These are phyloP conservation scores for Fusarium duplospermum DNA, from an alignment of 2,329 filamentous ascomycete species.

Conservation along the genomic window DNA sequence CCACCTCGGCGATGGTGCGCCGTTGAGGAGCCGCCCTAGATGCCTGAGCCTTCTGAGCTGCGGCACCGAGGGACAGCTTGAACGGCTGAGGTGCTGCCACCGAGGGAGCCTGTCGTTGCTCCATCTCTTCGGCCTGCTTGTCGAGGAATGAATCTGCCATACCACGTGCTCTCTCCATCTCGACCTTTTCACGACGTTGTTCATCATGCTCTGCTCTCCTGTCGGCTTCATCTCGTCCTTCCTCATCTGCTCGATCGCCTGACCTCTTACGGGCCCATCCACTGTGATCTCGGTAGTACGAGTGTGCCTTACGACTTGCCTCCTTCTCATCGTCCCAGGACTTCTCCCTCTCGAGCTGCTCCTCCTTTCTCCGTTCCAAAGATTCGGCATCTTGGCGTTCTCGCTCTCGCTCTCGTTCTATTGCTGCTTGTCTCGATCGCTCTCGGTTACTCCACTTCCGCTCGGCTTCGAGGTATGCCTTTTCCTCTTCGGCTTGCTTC, in stretches of 20 bases:
- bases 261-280: constrained; percentile 87
- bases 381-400: constrained; percentile 80
- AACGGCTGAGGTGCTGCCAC: constrained; percentile 77
- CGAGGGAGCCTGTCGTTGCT: constrained; percentile 55
- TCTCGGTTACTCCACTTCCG: constrained; percentile 93
- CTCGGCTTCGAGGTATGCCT: constrained; percentile 85
- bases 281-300: constrained; percentile 89
- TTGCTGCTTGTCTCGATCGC: constrained; percentile 81
- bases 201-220: constrained; percentile 83
- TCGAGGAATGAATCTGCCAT: constrained; percentile 94
- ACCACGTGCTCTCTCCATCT: constrained; percentile 81
- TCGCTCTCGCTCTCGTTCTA: constrained; percentile 85
- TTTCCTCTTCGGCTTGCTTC: constrained; percentile 80
- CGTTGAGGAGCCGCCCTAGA: constrained; percentile 68
- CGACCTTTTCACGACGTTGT: constrained; percentile 73
- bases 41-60: constrained; percentile 77
- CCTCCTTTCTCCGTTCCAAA: constrained; percentile 73
- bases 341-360: constrained; percentile 71
- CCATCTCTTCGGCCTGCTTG: constrained; percentile 82
- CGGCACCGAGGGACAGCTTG: constrained; percentile 92
- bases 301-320: constrained; percentile 74
- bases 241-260: constrained; percentile 78
- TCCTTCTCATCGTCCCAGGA: constrained; percentile 96
- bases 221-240: constrained; percentile 83
- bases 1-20: constrained; percentile 91